Base-by-base conservation (phyloP, 1,284 basidiomycete genomes). In the Taiwanofungus camphoratus region DNA sequence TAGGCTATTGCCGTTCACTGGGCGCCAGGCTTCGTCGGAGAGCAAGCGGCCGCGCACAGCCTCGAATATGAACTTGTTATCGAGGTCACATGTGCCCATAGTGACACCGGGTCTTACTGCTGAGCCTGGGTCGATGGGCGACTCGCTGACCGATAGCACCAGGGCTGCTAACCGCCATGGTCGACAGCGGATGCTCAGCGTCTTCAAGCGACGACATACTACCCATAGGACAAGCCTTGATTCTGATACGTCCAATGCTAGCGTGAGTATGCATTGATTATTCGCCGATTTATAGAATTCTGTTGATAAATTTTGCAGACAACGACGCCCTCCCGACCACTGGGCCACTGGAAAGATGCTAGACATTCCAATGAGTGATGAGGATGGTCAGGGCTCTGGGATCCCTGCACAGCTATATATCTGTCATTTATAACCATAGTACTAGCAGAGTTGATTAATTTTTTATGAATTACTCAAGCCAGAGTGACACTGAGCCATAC, bases 201-300 rank as follows among this genome's bases (percentile, higher is more conserved):
- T 73, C 3, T 74, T 74, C 53, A 61, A 54, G 45, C 60, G 67
- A 13, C 51, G 65, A n/a, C 54, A 51, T 22, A 27, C 42, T n/a
- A n/a, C n/a, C n/a, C n/a, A n/a, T n/a, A 44, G 51, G 33, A 35
- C 42, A 3, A 59, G 57, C 37, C 32, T 57, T 9, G 57, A 57
- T n/a, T 58, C 57, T 33, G 50, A 50, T 23, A 44, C 39, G 15
- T 54, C 55, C 6, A 30, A 5, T 23, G 40, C 33, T 9, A 50
- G 46, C 32, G 55, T 56, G 30, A 33, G 52, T 52, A 6, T 20
- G 24, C 30, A 20, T 49, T 27, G 23, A 29, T 18, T n/a, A 22
- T 16, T 7, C n/a, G 26, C 39, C 19, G 20, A 12, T 41, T n/a
- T n/a, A n/a, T n/a, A n/a, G n/a, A n/a, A n/a, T n/a, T n/a, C n/a